Percentiles rank a stretch among this genome's conserved stretches.
Evolutionary conservation across 2,329 filamentous ascomycete genomes (phyloP).

Genomic region (Tolypocladium tundrense): DNA sequence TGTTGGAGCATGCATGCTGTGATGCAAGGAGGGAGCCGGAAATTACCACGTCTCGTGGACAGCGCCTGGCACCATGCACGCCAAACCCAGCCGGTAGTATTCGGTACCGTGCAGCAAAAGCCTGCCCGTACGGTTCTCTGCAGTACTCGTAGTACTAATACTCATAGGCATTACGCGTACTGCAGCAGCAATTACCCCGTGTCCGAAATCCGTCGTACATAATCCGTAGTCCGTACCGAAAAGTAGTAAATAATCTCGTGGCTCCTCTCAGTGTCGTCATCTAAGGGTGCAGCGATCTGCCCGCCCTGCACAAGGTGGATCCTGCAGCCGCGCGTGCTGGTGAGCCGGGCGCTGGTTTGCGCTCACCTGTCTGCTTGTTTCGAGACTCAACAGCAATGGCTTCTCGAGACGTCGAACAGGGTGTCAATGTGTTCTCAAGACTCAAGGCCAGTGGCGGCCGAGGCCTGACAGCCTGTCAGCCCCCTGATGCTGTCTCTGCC

Average conservation of each 20-base stretch:
- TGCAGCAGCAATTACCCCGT: neutral
- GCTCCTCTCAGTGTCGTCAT: neutral
- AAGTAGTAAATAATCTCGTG: neutral
- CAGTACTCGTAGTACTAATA: too few species aligned
- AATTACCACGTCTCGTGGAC: neutral
- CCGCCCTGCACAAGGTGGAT: neutral
- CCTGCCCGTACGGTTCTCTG: neutral
- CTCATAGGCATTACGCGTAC: neutral
- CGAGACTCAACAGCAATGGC: neutral
- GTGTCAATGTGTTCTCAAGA: neutral
- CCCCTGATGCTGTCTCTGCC: neutral
- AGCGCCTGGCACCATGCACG: neutral
- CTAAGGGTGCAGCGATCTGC: neutral
- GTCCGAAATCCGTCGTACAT: neutral
- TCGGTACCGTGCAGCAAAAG: neutral
- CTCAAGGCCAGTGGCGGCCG: neutral
- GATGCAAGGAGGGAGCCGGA: neutral
- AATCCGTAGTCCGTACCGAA: neutral
- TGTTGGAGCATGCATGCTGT: neutral
- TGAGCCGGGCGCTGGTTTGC: neutral
- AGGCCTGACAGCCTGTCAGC: neutral
- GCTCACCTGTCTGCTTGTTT: neutral
- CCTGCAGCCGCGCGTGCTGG: neutral
- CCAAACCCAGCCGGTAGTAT: neutral
- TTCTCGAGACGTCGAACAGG: neutral